These are phyloP conservation scores for Gonapodya sp. DNA, from an alignment of 192 early-diverging fungal species.

Conservation along the genomic window DNA sequence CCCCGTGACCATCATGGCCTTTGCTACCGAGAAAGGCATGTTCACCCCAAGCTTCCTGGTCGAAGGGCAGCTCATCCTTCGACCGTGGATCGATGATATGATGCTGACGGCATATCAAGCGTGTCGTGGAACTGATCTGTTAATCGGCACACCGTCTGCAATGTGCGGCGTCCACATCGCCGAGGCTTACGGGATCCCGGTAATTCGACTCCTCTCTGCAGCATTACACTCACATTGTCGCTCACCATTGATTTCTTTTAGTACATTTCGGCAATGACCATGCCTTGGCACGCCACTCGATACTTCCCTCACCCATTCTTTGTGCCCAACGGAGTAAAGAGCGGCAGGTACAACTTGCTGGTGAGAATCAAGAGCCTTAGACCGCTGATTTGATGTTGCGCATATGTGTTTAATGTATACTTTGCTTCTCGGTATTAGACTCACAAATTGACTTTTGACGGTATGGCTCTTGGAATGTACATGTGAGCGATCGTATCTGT, in stretches of 20 bases:
- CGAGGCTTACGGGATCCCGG: slow-evolving; percentile 28
- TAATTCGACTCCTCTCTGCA: neutral
- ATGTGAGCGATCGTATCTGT: neutral
- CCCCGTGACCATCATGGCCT: slow-evolving; percentile 48
- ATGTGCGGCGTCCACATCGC: slow-evolving; percentile 62
- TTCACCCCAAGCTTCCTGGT: slow-evolving; percentile 52
- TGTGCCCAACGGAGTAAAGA: neutral
- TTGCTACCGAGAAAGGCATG: slow-evolving; percentile 62
- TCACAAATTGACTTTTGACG: neutral
- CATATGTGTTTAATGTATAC: too few species aligned
- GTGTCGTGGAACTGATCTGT: slow-evolving; percentile 50
- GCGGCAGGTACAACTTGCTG: neutral
- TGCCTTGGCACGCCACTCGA: slow-evolving; percentile 6
- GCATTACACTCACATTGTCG: too few species aligned
- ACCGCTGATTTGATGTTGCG: too few species aligned
- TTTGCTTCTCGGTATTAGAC: too few species aligned
- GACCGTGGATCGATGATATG: slow-evolving; percentile 50
- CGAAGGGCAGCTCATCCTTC: slow-evolving; percentile 36
- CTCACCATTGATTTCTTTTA: neutral
- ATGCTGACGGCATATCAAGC: slow-evolving; percentile 41
- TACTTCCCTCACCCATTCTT: slow-evolving; percentile 4
- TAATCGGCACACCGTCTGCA: slow-evolving; percentile 60
- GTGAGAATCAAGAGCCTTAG: too few species aligned
- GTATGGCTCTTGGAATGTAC: neutral
- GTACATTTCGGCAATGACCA: neutral